Evolutionary conservation across 1,139 yeast species (phyloP), one percentile per base, ranked within the genome.

Genomic region (Pichia sp.): DNA sequence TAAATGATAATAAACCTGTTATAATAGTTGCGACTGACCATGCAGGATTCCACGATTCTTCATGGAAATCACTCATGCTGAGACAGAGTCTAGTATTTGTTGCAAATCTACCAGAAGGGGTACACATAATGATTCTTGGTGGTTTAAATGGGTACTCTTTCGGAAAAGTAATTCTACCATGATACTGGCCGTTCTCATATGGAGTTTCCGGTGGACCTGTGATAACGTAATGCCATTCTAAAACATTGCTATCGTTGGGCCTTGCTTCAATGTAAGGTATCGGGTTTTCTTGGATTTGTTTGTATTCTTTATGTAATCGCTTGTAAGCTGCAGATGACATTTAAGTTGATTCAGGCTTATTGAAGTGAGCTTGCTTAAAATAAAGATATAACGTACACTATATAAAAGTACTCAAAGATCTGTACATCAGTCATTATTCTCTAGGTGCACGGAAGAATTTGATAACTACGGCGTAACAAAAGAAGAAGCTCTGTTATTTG

Each of bases 21-120:
- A 88, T 68, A 19, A 88, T 88, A 0, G 96, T 85, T 22, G 85
- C 70, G 18, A 88, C 96, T 42, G 86, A 79, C 96, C 96, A 88
- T 4, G 94, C 86, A 1, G 96, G 96, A 60, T 88, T 86, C 96
- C 96, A 88, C 1, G 84, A 68, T 59, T 85, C 91, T 8, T 96
- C 96, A 54, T 89, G 97, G 61, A 78, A 88, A 59, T 89, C 96
- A 53, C 91, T 80, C 79, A 89, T 88, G 33, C 88, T 79, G 38
- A 89, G 67, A 63, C 97, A 89, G 36, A 89, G 69, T 36, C 95
- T 68, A 7, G 86, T 76, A 57, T 84, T 83, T 40, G 86, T 75
- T 48, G 79, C 75, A 60, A 89, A 76, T 30, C 79, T 58, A 4
- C 88, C 93, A 49, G 78, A 82, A 4, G 96, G 96, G 0, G 96